Percentiles rank a stretch among this genome's conserved stretches.
phyloP scores from a whole-genome alignment of 139 green algal species.

The Bryopsis sp. region DNA sequence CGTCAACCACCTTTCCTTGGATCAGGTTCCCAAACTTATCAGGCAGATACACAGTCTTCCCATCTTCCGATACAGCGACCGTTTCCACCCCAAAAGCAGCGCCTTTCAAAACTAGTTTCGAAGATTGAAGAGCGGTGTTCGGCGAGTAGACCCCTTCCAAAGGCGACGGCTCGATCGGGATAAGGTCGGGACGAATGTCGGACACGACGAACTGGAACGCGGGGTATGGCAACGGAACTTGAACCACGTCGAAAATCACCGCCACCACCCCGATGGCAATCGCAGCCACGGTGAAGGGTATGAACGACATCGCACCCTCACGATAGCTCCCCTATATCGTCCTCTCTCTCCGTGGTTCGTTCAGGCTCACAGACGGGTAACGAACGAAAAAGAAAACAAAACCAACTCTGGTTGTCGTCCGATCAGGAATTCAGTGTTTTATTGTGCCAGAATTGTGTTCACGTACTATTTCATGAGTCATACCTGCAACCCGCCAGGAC shows the following conservation, averaged over 20 bases:
- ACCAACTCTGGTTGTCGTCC: too few species aligned
- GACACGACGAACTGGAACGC: background rate
- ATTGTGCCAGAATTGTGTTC: too few species aligned
- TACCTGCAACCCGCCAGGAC: too few species aligned
- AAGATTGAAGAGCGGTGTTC: constrained; percentile 10
- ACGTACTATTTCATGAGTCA: too few species aligned
- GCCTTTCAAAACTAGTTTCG: background rate
- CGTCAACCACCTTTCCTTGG: background rate
- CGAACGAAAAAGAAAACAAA: too few species aligned
- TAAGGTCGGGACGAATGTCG: background rate
- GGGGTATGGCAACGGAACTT: background rate
- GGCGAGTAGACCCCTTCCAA: background rate
- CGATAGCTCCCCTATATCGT: too few species aligned
- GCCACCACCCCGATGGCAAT: too few species aligned
- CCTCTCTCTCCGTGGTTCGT: too few species aligned
- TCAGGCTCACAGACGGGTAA: too few species aligned
- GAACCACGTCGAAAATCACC: constrained; percentile 4
- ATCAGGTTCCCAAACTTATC: constrained; percentile 27
- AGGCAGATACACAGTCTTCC: constrained; percentile 19
- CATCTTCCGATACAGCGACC: constrained; percentile 15
- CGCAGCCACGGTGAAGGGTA: too few species aligned
- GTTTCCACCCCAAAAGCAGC: background rate
- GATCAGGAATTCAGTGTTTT: too few species aligned
- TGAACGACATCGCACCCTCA: too few species aligned
- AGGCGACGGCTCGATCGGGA: background rate